Base-by-base conservation (phyloP, 2,329 filamentous ascomycete species). In the Pseudopyricularia javanii region DNA sequence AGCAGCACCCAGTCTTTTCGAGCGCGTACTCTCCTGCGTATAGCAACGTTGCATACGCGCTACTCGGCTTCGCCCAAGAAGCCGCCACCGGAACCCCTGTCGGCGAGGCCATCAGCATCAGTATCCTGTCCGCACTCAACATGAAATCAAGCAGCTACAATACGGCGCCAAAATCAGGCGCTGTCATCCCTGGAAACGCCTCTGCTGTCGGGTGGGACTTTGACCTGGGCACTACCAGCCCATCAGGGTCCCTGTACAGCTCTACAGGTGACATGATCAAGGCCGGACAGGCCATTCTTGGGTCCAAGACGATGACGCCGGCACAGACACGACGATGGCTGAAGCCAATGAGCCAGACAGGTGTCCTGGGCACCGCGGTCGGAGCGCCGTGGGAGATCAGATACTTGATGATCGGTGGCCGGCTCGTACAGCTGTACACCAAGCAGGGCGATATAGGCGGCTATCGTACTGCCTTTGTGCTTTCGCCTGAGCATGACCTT, bases 361-460 rank as follows among this genome's bases (percentile, higher is more conserved):
- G 67, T 0, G 66, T 63, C 3, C 61, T 62, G 53, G 65, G 64
- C 3, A 63, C 65, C 40, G 64, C 67, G 26, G 62, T 75, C 32
- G 74, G 73, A 7, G 65, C 64, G 6, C 71, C 72, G 0, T 76
- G 73, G 72, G 73, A 76, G 57, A 76, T 76, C 30, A 59, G 68
- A 51, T 64, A 63, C 56, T 54, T 70, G 30, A 67, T 67, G 5
- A 56, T 60, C 0, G 68, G 70, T 54, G 63, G 66, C 26, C 68
- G 70, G 3, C 57, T 71, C 1, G 60, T 75, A 14, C 72, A 76
- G 26, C 51, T 76, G 2, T 75, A 74, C 60, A 68, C 70, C 24
- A 78, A 77, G 58, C 62, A 59, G 2, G 74, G 74, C 3, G 68
- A 70, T 53, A 55, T 74, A 3, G 67, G 68, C 15, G 53, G 60